phyloP scores from a whole-genome alignment of 768 basidiomycete genomes.

The Tylopilus felleus region DNA sequence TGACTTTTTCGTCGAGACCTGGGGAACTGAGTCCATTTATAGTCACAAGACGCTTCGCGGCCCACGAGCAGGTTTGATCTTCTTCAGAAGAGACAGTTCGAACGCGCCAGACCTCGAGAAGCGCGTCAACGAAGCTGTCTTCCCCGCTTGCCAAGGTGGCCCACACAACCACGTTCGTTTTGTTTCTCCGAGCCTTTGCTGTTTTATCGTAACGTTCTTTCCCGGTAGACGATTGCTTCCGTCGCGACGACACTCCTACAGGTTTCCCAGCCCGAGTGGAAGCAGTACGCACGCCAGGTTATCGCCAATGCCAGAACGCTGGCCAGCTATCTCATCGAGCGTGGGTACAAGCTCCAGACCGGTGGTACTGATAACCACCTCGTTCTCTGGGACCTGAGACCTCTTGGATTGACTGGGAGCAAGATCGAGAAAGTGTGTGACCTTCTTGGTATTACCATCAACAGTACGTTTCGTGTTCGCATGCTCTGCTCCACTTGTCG shows the following conservation, averaged over 20 bases:
- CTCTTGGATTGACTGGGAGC: conserved; percentile 92
- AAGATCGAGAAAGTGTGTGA: conserved; percentile 99
- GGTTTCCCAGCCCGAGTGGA: conserved; percentile 85
- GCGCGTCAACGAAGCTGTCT: conserved; percentile 96
- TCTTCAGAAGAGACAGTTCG: conserved; percentile 93
- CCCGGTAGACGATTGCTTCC: conserved; percentile 83
- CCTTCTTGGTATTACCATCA: conserved; percentile 93
- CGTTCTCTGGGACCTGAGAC: conserved; percentile 95
- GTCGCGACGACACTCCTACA: conserved; percentile 92
- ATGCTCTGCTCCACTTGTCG: background rate
- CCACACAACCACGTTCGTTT: conserved; percentile 93
- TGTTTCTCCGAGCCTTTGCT: background rate
- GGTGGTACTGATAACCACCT: conserved; percentile 97
- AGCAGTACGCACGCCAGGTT: conserved; percentile 91
- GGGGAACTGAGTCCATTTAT: background rate
- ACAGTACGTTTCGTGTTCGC: conserved; percentile 54
- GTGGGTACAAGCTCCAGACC: conserved; percentile 96
- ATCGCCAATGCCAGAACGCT: conserved; percentile 83
- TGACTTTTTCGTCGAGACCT: background rate
- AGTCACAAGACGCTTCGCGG: conserved; percentile 99
- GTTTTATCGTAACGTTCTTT: background rate
- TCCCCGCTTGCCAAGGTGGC: conserved; percentile 99
- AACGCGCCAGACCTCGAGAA: conserved; percentile 86
- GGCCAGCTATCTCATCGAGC: conserved; percentile 61
- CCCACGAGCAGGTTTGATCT: conserved; percentile 95